Conservation (phyloP, 2,329 filamentous ascomycete genomes). For the Sclerotinia nivalis region DNA sequence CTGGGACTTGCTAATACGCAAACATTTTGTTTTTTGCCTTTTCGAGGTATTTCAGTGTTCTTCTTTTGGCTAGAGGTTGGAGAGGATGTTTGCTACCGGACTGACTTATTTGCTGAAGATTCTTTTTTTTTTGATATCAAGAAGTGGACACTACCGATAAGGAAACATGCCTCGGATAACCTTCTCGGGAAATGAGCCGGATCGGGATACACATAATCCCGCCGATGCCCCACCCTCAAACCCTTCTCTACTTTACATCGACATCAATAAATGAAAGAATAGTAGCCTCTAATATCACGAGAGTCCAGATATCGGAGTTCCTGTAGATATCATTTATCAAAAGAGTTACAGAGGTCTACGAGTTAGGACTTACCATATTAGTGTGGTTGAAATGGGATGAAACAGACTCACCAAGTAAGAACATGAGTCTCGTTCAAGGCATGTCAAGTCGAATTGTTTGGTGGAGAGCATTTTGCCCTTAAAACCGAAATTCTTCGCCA, state of each 20-base stretch:
- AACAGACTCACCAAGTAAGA: not conserved
- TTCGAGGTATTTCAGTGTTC: not conserved
- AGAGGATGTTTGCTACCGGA: not conserved
- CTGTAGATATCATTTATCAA: too few species aligned
- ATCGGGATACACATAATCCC: too few species aligned
- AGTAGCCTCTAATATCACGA: too few species aligned
- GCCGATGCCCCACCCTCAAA: not conserved
- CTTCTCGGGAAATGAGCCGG: not conserved
- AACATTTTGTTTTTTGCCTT: fast-evolving
- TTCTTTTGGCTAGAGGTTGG: too few species aligned
- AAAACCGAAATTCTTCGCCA: too few species aligned
- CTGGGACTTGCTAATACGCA: not conserved
- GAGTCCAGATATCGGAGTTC: too few species aligned
- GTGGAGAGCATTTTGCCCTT: too few species aligned
- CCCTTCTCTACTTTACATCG: too few species aligned
- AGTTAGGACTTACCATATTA: not conserved
- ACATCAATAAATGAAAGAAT: too few species aligned
- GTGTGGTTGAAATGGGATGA: not conserved
- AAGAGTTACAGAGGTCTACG: not conserved
- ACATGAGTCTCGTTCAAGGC: not conserved
- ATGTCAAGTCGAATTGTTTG: too few species aligned
- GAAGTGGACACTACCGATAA: slow-evolving; percentile 2
- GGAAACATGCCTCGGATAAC: not conserved
- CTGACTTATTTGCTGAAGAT: not conserved
- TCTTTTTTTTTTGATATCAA: not conserved